Evolutionary conservation across 2,329 filamentous ascomycete species (phyloP), one percentile per base, ranked within the genome.

Genomic region (Colletotrichum nymphaeae): DNA sequence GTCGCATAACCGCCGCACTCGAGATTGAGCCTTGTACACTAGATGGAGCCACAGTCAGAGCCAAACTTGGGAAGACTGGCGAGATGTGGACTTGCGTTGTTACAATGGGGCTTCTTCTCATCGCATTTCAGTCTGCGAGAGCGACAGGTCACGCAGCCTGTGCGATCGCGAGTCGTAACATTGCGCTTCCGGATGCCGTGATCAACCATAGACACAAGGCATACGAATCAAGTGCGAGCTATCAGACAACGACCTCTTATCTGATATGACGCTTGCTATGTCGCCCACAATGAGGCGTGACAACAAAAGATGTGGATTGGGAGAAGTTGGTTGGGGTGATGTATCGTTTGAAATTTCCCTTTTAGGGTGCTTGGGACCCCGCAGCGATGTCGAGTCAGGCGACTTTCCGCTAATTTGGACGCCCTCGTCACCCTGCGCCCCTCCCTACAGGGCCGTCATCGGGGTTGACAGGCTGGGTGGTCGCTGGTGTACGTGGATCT

Each of bases 91-190:
- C 35, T 22, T 42, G 65, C 60, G 14, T 70, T 66, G 53, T 70
- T 52, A 65, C 84, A 86, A 0, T 78, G 73, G 1, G 84, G 84
- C 66, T 83, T 83, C 55, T 78, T 80, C 64, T 86, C 84, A 67
- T 86, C 84, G 76, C 84, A 86, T 68, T 86, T 86, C 3, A 84
- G 85, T 75, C 83, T 82, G 55, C 84, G 78, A 3, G 83, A 82
- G 24, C 84, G 80, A 67, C 84, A 86, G 0, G 67, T 69, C 4
- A 69, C 52, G 37, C 67, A 69, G 60, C 67, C 59, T 22, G 67
- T 65, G 35, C 67, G 67, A 11, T 64, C 53, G 9, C 67, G 60
- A 0, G 67, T 42, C 14, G 67, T 69, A 19, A 69, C 67, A 57
- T 69, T 64, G 24, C 67, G 67, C 30, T 52, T 64, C 14, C 67